Base-by-base conservation (phyloP, 2,329 filamentous ascomycete genomes). In the Xylaria sp. region DNA sequence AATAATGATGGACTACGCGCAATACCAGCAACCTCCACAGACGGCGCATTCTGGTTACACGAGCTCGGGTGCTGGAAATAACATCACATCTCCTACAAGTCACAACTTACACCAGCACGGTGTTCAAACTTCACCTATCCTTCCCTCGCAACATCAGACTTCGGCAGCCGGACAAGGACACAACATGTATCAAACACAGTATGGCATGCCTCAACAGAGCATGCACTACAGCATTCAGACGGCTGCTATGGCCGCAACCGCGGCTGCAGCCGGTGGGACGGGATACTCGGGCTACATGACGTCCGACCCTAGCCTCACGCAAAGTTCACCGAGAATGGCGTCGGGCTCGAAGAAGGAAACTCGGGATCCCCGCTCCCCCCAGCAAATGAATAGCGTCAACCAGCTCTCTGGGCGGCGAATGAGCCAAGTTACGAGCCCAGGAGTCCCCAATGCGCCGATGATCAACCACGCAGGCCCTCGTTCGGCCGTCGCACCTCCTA, bases 221-320 rank as follows among this genome's bases (percentile, higher is more conserved):
- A 94, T 97, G 89, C 91, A 92, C 83, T 97, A 97, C 83, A 91
- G 88, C 67, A 93, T 94, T 56, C 93, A 97, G 81, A 94, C 94
- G 15, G 94, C 95, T 59, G 94, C 94, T 68, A 96, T 97, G 93
- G 94, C 92, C 54, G 89, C 92, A 25, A 97, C 94, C 0, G 95
- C 95, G 20, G 94, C 95, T 1, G 95, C 95, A 12, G 94, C 94
- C 6, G 94, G 95, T 50, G 91, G 93, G 70, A 89, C 83, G 44
- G 78, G 77, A 20, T 83, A 85, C 71, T 92, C 92, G 74, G 91
- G 92, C 70, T 90, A 91, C 73, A 89, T 94, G 82, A 84, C 90
- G 60, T 89, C 92, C 65, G 92, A 94, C 76, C 86, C 88, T 23
- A 90, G 86, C 83, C 86, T 86, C 82, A 86, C 81, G 80, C 91